These are phyloP conservation scores for Tolypocladium amazonense DNA, from an alignment of 2,329 filamentous ascomycete species.

Conservation along the genomic window DNA sequence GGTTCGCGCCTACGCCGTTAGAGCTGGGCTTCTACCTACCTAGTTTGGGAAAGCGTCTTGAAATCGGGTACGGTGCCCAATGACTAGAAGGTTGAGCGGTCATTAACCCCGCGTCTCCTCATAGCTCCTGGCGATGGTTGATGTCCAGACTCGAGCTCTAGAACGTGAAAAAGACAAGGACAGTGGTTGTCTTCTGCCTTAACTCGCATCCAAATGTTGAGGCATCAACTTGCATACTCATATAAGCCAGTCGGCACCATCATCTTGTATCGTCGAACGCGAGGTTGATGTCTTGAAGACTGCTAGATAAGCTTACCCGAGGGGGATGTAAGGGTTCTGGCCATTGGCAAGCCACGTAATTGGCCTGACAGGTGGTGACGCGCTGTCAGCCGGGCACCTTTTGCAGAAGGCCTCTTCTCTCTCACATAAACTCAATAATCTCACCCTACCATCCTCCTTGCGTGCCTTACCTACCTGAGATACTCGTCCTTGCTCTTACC, in stretches of 20 bases:
- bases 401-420: background rate
- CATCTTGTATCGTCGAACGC: background rate
- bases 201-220: background rate
- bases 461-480: no score
- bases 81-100: background rate
- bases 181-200: background rate
- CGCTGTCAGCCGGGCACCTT: background rate
- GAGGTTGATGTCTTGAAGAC: background rate
- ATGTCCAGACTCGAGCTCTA: background rate
- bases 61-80: background rate
- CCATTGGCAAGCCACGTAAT: background rate
- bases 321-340: background rate
- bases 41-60: background rate
- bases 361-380: background rate
- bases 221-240: background rate
- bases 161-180: no score
- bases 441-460: background rate
- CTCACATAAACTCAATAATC: background rate
- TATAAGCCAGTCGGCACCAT: background rate
- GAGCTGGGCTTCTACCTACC: background rate
- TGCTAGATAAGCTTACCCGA: background rate
- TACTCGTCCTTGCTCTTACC: background rate
- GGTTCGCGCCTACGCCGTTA: no score
- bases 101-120: background rate
- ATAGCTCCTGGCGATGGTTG: background rate